Evolutionary conservation across 495 filamentous ascomycete genomes (phyloP).

Genomic region (Tuber aestivum): DNA sequence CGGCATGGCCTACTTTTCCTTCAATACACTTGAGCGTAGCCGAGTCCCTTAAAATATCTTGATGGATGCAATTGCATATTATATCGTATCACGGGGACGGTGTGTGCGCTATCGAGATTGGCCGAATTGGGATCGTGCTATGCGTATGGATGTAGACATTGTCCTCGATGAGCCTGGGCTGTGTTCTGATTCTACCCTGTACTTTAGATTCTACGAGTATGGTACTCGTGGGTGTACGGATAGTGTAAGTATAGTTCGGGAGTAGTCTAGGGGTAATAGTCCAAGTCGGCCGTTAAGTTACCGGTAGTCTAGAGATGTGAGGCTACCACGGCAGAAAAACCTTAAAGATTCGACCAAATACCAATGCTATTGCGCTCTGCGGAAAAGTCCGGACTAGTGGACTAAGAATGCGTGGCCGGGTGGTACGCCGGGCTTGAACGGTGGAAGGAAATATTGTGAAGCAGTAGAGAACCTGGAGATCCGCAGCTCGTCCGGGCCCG

Average conservation of each 20-base stretch:
- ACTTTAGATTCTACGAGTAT: neutral
- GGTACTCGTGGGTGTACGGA: too few species aligned
- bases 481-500: too few species aligned
- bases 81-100: neutral
- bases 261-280: neutral
- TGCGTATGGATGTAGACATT: neutral
- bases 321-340: too few species aligned
- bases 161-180: neutral
- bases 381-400: too few species aligned
- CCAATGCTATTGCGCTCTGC: too few species aligned
- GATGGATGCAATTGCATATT: neutral
- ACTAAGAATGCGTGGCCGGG: too few species aligned
- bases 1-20: neutral
- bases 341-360: too few species aligned
- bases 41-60: neutral
- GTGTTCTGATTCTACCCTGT: neutral
- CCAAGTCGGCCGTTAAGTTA: too few species aligned
- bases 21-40: neutral
- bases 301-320: too few species aligned
- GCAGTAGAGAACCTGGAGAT: too few species aligned
- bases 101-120: neutral
- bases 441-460: too few species aligned
- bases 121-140: neutral
- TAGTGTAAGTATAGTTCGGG: neutral
- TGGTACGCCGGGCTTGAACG: too few species aligned